Conservation (phyloP, 2,329 filamentous ascomycete genomes). For the Aspergillus fructus region DNA sequence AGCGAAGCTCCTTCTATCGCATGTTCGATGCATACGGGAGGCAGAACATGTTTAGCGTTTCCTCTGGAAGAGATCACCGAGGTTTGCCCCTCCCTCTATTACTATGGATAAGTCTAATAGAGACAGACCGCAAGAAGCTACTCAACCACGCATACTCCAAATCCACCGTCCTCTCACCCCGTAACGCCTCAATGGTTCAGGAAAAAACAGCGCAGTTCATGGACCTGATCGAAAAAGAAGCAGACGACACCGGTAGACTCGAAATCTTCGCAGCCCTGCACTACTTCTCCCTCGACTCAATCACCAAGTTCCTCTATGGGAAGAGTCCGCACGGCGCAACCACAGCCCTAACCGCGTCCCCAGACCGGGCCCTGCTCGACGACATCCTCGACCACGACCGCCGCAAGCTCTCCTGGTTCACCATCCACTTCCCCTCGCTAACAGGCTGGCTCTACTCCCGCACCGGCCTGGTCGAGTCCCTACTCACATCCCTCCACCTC, state of each 20-base stretch:
- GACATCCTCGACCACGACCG: conserved; percentile 52
- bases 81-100: not conserved
- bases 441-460: conserved; percentile 52
- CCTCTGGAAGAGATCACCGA: not conserved
- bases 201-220: not conserved
- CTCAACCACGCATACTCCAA: not conserved
- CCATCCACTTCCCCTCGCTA: conserved; percentile 45
- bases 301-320: conserved; percentile 55
- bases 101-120: not conserved
- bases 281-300: conserved; percentile 55
- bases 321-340: conserved; percentile 42
- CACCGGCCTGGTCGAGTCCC: conserved; percentile 36
- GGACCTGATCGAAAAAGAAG: conserved; percentile 39
- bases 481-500: conserved; percentile 28
- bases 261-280: conserved; percentile 53
- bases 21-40: not conserved
- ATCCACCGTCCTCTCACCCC: not conserved
- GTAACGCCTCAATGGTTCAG: not conserved
- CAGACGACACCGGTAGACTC: conserved; percentile 23
- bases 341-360: conserved; percentile 40
- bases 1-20: not conserved
- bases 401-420: conserved; percentile 51
- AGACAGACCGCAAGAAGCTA: not conserved
- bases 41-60: not conserved
- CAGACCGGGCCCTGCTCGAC: conserved; percentile 43